These are phyloP conservation scores for Beauveria bassiana DNA, from an alignment of 2,329 filamentous ascomycete genomes.

Conservation along the genomic window DNA sequence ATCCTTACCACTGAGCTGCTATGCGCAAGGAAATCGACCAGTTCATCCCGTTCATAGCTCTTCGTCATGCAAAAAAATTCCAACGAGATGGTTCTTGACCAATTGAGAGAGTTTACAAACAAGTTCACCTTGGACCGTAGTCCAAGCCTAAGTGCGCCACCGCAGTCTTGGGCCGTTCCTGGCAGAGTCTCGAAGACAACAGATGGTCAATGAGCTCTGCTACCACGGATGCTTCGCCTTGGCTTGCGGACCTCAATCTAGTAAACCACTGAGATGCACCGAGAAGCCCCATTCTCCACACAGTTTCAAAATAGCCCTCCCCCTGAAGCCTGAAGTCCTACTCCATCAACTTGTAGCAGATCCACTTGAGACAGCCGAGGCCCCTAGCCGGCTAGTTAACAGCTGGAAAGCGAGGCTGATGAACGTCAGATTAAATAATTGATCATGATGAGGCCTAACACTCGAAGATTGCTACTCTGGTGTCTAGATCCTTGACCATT, in stretches of 20 bases:
- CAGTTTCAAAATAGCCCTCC: not conserved
- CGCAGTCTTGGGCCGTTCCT: too few relatives aligned
- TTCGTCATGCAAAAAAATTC: too few relatives aligned
- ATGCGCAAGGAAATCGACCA: not conserved
- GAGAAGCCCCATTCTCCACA: not conserved
- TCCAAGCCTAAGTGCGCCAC: too few relatives aligned
- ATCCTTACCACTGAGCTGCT: not conserved
- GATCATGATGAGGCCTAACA: too few relatives aligned
- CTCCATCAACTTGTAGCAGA: not conserved
- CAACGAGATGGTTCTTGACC: too few relatives aligned
- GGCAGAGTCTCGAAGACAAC: too few relatives aligned
- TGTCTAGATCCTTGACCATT: too few relatives aligned
- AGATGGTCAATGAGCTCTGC: too few relatives aligned
- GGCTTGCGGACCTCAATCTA: not conserved
- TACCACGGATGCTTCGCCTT: too few relatives aligned
- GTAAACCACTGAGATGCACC: not conserved
- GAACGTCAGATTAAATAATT: too few relatives aligned
- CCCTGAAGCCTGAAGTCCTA: not conserved
- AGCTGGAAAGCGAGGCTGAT: too few relatives aligned
- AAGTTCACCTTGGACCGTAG: not conserved
- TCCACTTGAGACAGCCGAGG: constrained; percentile 2
- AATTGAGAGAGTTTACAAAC: not conserved
- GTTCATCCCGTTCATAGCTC: not conserved
- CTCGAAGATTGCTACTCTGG: not conserved
- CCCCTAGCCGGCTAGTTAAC: not conserved